phyloP scores from a whole-genome alignment of 2,329 filamentous ascomycete species.

The Neocucurbitaria cava region DNA sequence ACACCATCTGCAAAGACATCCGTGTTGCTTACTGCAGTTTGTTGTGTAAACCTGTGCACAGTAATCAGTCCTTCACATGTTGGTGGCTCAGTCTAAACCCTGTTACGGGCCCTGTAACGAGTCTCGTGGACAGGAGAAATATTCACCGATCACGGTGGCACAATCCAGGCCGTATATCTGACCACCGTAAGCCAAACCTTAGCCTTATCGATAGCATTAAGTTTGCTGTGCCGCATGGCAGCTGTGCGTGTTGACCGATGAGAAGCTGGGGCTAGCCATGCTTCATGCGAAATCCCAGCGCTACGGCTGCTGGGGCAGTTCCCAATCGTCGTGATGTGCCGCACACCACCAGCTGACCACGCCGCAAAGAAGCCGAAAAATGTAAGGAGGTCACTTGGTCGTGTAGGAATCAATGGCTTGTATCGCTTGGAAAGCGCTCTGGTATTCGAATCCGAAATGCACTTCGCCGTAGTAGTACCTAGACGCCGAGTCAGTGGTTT shows the following conservation, averaged over 20 bases:
- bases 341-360: conserved; percentile 2
- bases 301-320: conserved; percentile 8
- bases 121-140: conserved; percentile 9
- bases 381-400: neutral
- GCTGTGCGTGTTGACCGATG: conserved; percentile 5
- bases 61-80: neutral
- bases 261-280: conserved; percentile 7
- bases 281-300: conserved; percentile 4
- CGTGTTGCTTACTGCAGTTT: neutral
- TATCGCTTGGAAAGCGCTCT: neutral
- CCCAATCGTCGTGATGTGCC: conserved; percentile 4
- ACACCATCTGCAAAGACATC: neutral
- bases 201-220: conserved; percentile 10
- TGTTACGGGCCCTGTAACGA: conserved; percentile 3
- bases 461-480: neutral
- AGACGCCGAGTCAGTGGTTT: neutral
- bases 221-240: conserved; percentile 11
- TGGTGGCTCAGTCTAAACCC: conserved; percentile 9
- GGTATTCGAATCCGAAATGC: neutral
- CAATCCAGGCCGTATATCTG: neutral
- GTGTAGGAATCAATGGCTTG: neutral
- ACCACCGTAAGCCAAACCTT: neutral
- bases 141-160: conserved; percentile 3
- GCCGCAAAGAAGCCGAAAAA: conserved; percentile 7
- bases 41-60: neutral